These are phyloP conservation scores for Wickerhamomyces pijperi DNA, from an alignment of 805 yeast genomes.

Conservation along the genomic window DNA sequence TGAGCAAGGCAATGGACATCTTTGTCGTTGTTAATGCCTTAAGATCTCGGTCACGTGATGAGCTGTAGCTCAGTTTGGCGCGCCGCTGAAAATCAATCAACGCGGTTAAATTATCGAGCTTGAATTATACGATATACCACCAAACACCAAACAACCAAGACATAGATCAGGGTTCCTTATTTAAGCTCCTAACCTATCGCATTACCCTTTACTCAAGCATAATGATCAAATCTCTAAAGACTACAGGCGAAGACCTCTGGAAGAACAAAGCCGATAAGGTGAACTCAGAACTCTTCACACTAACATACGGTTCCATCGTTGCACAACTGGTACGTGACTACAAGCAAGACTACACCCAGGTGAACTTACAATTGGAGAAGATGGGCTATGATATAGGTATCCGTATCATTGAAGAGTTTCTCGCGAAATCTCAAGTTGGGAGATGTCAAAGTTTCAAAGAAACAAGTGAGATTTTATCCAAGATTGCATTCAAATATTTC, in stretches of 20 bases:
- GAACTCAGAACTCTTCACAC: constrained; percentile 89
- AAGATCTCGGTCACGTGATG: no score
- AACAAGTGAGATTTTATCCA: constrained; percentile 77
- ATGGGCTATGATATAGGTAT: constrained; percentile 96
- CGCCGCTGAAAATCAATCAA: constrained; percentile 74
- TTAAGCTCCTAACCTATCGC: no score
- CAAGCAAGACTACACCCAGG: constrained; percentile 62
- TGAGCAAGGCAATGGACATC: constrained; percentile 76
- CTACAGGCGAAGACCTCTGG: constrained; percentile 69
- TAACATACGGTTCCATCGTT: constrained; percentile 91
- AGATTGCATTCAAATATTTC: constrained; percentile 85
- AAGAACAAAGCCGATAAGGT: constrained; percentile 54
- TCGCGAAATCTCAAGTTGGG: constrained; percentile 78
- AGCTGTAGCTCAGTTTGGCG: constrained; percentile 80
- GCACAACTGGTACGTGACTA: constrained; percentile 82
- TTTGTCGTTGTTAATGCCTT: constrained; percentile 70
- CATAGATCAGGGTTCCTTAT: no score
- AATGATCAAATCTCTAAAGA: background rate
- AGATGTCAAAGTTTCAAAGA: constrained; percentile 73
- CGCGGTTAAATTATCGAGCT: constrained; percentile 39
- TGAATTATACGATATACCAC: no score
- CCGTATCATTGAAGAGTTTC: constrained; percentile 82
- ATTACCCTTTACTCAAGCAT: background rate
- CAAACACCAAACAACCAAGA: no score
- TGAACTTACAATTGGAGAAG: constrained; percentile 72